Conservation (phyloP, 1,139 yeast species). For the Kazachstania sp. region DNA sequence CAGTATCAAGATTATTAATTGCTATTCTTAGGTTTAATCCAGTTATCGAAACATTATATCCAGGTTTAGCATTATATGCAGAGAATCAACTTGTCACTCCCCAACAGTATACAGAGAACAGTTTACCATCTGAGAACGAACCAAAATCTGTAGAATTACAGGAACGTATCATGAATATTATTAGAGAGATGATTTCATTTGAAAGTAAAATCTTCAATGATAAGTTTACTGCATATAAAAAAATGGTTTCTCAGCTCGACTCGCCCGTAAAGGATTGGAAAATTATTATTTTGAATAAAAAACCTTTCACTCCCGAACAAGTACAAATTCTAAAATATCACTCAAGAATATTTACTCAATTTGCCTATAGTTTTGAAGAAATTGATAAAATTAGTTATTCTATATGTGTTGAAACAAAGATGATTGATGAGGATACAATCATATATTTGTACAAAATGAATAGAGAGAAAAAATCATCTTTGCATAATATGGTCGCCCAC, state of each 20-base stretch:
- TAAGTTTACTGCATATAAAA: conserved; percentile 3
- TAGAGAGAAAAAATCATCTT: conserved; percentile 4
- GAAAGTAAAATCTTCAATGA: conserved; percentile 10
- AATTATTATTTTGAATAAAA: conserved; percentile 11
- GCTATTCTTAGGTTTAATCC: conserved; percentile 10
- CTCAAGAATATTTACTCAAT: conserved; percentile 12
- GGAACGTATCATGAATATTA: conserved; percentile 3
- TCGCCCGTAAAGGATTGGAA: conserved; percentile 12
- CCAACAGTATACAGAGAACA: background rate
- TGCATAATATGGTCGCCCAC: conserved; percentile 7
- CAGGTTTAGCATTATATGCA: conserved; percentile 10
- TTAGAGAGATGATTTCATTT: conserved; percentile 6
- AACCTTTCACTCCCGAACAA: conserved; percentile 8
- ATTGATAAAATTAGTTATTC: conserved; percentile 10
- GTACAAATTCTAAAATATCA: conserved; percentile 9
- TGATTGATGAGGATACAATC: conserved; percentile 17
- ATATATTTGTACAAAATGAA: conserved; percentile 14
- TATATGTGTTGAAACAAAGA: conserved; percentile 13
- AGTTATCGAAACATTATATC: conserved; percentile 12
- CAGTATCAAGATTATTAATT: conserved; percentile 7
- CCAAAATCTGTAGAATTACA: background rate
- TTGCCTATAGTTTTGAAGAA: conserved; percentile 12
- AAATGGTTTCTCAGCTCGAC: conserved; percentile 5
- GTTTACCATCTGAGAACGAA: background rate
- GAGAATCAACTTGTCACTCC: background rate